A percentile compares a stretch with the other conserved stretches of the same genome.
phyloP scores from a whole-genome alignment of 306 rosid species.

The Medicago ruthenica region DNA sequence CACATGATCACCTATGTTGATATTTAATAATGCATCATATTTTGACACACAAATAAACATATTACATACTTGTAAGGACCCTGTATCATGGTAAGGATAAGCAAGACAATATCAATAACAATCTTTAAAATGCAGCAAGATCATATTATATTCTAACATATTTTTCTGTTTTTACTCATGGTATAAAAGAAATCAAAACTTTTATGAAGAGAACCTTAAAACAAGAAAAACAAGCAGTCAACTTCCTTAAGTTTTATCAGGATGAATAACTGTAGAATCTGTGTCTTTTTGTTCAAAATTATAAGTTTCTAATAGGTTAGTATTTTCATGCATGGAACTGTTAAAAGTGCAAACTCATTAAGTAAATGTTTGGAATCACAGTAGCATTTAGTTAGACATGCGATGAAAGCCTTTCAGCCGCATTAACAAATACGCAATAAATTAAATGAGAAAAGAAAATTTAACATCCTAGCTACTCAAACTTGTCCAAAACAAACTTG shows the following conservation, averaged over 20 bases:
- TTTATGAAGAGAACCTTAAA: conserved; percentile 14
- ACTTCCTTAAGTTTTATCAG: conserved; percentile 7
- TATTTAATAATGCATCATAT: conserved; percentile 11
- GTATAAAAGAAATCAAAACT: conserved; percentile 20
- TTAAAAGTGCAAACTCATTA: too few relatives aligned
- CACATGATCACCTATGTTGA: conserved; percentile 4
- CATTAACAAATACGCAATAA: too few relatives aligned
- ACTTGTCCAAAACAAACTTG: too few relatives aligned
- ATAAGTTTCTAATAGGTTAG: too few relatives aligned
- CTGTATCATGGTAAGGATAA: conserved; percentile 71
- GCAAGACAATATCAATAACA: not conserved
- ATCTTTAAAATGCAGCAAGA: not conserved
- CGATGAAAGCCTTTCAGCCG: too few relatives aligned
- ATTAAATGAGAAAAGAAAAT: not conserved
- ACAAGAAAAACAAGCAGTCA: not conserved
- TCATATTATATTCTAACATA: not conserved
- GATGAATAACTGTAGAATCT: not conserved
- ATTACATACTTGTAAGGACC: conserved; percentile 75
- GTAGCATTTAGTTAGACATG: too few relatives aligned
- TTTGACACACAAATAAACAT: conserved; percentile 33
- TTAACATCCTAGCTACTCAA: not conserved
- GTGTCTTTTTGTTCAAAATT: not conserved
- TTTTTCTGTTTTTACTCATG: not conserved
- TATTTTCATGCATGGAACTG: too few relatives aligned
- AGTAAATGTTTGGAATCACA: too few relatives aligned